These are phyloP conservation scores for Penicillium subrubescens DNA, from an alignment of 495 filamentous ascomycete genomes.

Conservation along the genomic window DNA sequence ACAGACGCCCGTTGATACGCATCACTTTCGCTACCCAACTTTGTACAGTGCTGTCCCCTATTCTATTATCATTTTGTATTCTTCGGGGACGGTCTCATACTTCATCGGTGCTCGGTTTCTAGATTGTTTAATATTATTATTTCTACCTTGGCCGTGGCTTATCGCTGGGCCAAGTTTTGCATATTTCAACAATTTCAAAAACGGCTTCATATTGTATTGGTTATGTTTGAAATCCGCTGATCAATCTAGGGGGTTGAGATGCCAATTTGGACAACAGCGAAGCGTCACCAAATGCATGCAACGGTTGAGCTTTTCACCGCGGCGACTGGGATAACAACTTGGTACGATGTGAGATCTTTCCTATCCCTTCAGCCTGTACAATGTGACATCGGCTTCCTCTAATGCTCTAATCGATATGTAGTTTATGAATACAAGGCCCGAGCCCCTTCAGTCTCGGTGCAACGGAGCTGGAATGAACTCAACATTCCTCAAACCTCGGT, in stretches of 20 bases:
- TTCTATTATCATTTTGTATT: slow-evolving; percentile 12
- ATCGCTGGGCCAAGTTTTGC: slow-evolving; percentile 11
- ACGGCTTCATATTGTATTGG: background rate
- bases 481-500: slow-evolving; percentile 20
- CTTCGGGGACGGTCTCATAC: slow-evolving; percentile 15
- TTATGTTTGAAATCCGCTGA: background rate
- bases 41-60: slow-evolving; percentile 26
- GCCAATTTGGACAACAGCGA: background rate
- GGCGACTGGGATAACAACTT: background rate
- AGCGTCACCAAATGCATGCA: background rate
- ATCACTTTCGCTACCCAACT: slow-evolving; percentile 23
- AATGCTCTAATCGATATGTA: background rate
- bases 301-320: background rate
- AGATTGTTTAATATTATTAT: slow-evolving; percentile 40
- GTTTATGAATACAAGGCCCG: background rate
- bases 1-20: slow-evolving; percentile 31
- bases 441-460: slow-evolving; percentile 4
- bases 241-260: background rate
- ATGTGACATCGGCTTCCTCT: background rate
- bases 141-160: slow-evolving; percentile 15
- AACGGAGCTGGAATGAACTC: slow-evolving; percentile 18
- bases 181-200: background rate
- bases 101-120: slow-evolving; percentile 27
- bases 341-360: background rate
- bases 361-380: background rate